A percentile compares a stretch with the other conserved stretches of the same genome.
phyloP scores from a whole-genome alignment of 805 yeast genomes.

The Nadsonia fulvescens region DNA sequence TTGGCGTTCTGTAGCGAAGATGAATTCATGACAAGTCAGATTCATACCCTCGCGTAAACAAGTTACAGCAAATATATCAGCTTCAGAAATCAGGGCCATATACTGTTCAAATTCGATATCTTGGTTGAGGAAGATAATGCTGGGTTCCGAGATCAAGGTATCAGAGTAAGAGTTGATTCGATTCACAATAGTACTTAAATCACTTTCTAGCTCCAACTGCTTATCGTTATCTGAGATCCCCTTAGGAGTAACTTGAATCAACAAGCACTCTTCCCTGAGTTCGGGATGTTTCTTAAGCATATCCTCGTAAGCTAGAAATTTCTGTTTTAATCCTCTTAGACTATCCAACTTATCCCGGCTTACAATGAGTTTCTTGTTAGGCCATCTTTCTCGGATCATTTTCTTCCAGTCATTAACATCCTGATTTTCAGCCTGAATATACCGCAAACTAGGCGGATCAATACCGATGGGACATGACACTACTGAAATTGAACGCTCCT shows the following conservation, averaged over 20 bases:
- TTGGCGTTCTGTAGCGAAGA: slow-evolving; percentile 47
- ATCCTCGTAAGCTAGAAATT: slow-evolving; percentile 68
- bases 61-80: slow-evolving; percentile 73
- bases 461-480: slow-evolving; percentile 23
- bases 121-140: slow-evolving; percentile 74
- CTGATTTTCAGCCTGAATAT: slow-evolving; percentile 27
- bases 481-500: slow-evolving; percentile 18
- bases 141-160: slow-evolving; percentile 52
- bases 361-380: slow-evolving; percentile 41
- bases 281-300: slow-evolving; percentile 59
- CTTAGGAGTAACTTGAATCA: slow-evolving; percentile 70
- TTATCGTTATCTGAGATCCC: slow-evolving; percentile 31
- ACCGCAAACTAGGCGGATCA: slow-evolving; percentile 28
- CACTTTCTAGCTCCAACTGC: slow-evolving; percentile 59
- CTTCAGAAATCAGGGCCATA: slow-evolving; percentile 67
- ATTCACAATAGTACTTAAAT: slow-evolving; percentile 59
- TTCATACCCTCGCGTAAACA: slow-evolving; percentile 96
- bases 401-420: slow-evolving; percentile 34
- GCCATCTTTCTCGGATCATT: slow-evolving; percentile 67
- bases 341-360: slow-evolving; percentile 79
- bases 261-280: slow-evolving; percentile 46
- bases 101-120: slow-evolving; percentile 84
- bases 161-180: slow-evolving; percentile 69
- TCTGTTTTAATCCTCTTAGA: slow-evolving; percentile 76
- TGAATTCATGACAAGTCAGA: slow-evolving; percentile 85